Evolutionary conservation across 2,329 filamentous ascomycete genomes (phyloP), one percentile per base, ranked within the genome.

Genomic region (Colletotrichum karsti): DNA sequence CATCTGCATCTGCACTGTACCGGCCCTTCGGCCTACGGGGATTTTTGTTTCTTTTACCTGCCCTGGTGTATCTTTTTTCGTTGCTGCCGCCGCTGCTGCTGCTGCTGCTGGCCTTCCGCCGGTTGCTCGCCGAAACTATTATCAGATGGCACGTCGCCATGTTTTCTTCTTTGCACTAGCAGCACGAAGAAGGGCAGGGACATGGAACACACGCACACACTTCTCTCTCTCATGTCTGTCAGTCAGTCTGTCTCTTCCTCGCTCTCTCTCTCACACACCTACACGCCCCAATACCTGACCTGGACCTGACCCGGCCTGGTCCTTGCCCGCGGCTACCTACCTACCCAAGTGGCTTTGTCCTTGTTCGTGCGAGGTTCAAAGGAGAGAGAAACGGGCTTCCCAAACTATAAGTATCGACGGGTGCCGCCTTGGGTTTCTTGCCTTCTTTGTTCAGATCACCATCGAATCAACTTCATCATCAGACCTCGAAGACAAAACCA

Each of bases 341-440:
- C 26, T 42, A n/a, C 22, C 33, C 50, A 51, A 57, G 64, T 67
- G 59, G n/a, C 64, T 58, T 63, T 67, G 64, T 67, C 60, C 51
- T 67, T 42, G 53, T 63, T 48, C 44, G 22, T 51, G 50, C 53
- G 59, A 42, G 53, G 53, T 56, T 58, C 51, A 63, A 58, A 53
- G 53, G 53, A 63, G 53, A 53, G 53, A 44, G 57, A 55, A 54
- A 37, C 33, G 33, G 39, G 33, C n/a, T n/a, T n/a, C n/a, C n/a
- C 41, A 67, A 69, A 67, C 35, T 69, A 69, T 69, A 69, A 69
- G 63, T 67, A 66, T 67, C 63, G 37, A 64, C 51, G 35, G 33
- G 28, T 57, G 59, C 64, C 60, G 51, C 59, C 53, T 46, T 30
- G 53, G 39, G 24, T 55, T 67, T n/a, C n/a, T n/a, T 57, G 24